A percentile compares a stretch with the other conserved stretches of the same genome.
These are phyloP conservation scores for Trametes meyenii DNA, from an alignment of 768 basidiomycete genomes.

Conservation along the genomic window DNA sequence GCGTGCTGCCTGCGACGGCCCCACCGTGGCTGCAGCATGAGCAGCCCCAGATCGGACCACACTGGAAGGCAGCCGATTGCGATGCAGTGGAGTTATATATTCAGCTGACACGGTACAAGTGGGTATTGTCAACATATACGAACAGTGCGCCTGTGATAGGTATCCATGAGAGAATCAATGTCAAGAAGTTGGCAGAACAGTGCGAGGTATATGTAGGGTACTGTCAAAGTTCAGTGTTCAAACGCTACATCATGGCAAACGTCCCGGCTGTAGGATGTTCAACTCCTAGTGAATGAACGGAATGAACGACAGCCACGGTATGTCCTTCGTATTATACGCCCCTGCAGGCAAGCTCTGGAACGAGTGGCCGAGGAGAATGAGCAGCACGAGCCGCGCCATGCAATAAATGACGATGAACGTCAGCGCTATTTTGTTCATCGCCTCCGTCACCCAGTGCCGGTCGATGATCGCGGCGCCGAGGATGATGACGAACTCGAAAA, in stretches of 20 bases:
- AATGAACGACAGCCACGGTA: conserved; percentile 11
- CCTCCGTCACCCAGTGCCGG: conserved; percentile 19
- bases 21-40: too few species aligned
- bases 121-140: too few species aligned
- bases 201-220: too few species aligned
- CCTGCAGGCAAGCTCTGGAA: conserved; percentile 20
- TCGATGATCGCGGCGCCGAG: conserved; percentile 20
- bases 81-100: too few species aligned
- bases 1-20: too few species aligned
- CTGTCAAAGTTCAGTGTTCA: not conserved
- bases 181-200: too few species aligned
- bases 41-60: too few species aligned
- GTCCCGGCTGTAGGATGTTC: too few species aligned
- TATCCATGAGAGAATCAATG: too few species aligned
- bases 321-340: conserved; percentile 10
- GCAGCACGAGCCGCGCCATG: conserved; percentile 16
- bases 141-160: too few species aligned
- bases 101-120: too few species aligned
- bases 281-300: conserved; percentile 26
- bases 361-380: conserved; percentile 22
- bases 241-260: not conserved
- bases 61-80: too few species aligned
- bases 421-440: conserved; percentile 22
- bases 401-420: conserved; percentile 19
- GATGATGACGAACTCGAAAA: conserved; percentile 18